Evolutionary conservation across 305 asterid genomes (phyloP), one percentile per base, ranked within the genome.

Genomic region (Solanum chacoense): DNA sequence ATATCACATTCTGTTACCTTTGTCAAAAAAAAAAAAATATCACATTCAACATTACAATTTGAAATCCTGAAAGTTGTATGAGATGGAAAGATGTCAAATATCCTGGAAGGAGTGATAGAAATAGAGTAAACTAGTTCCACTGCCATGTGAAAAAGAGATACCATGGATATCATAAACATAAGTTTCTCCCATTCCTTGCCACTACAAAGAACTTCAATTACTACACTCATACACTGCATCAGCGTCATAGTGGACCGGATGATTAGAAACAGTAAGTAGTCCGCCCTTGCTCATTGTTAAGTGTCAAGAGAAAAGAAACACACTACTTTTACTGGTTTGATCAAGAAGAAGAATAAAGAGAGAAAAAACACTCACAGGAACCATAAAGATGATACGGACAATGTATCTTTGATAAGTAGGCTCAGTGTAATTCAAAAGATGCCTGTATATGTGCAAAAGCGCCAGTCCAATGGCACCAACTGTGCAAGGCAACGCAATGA

Each of bases 321-420:
- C 28, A 84, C 26, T 12, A 32, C n/a, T 31, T 84, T 22, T 11
- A 59, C n/a, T 4, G 20, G 87, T 84, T 59, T 32, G 14, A 84
- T 34, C 32, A 35, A 63, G 34, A 59, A 67, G 87, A 38, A 89
- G 50, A 50, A 88, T 26, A 32, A 55, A n/a, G 75, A 50, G 31
- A n/a, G 71, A 65, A 38, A 63, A 71, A 40, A 71, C 84, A 93
- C 99, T 96, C 91, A 98, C 99, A 87, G 99, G 99, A 93, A 98
- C 98, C 99, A 98, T 98, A 89, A 98, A 98, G 92, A 98, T 96
- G 89, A 98, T 98, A 36, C 99, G 98, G 85, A 98, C 99, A 78
- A 96, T 98, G 92, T 93, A 96, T 92, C 99, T 92, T 94, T 97
- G 99, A 91, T 93, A 97, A n/a, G 95, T 94, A 40, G 99, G 98